Conservation (phyloP, 768 basidiomycete species). For the Neoboletus subvelutipes region DNA sequence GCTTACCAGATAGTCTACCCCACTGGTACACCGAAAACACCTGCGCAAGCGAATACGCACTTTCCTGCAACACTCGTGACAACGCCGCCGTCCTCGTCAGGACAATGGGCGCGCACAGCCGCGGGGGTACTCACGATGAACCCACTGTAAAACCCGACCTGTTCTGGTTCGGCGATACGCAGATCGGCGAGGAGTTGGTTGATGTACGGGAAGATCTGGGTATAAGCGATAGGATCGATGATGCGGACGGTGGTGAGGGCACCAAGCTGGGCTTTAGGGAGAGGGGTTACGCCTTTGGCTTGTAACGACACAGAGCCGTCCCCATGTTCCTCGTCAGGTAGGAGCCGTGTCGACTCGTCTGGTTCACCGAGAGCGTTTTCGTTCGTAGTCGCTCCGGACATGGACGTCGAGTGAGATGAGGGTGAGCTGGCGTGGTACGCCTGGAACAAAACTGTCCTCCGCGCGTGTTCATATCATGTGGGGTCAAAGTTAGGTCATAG, state of each 20-base stretch:
- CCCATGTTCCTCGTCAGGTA: background rate
- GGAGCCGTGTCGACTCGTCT: constrained; percentile 3
- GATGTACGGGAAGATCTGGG: constrained; percentile 9
- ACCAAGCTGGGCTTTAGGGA: constrained; percentile 3
- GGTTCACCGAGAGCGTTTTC: background rate
- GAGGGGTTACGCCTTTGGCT: background rate
- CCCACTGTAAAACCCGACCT: constrained; percentile 10
- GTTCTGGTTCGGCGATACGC: constrained; percentile 1
- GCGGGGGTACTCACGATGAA: constrained; percentile 1
- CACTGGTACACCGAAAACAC: constrained; percentile 8
- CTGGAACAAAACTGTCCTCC: background rate
- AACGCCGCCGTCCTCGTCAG: background rate
- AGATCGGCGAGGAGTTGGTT: constrained; percentile 8
- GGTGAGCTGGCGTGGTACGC: background rate
- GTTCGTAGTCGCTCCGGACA: background rate
- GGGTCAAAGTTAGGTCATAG: background rate
- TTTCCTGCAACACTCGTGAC: background rate
- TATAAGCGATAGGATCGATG: constrained; percentile 2
- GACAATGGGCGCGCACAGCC: background rate
- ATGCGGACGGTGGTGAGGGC: background rate
- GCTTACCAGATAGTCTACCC: constrained; percentile 7
- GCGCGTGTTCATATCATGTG: background rate
- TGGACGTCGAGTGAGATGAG: background rate
- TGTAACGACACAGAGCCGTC: background rate
- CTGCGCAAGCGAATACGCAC: constrained; percentile 2